Evolutionary conservation across 306 rosid genomes (phyloP), one percentile per base, ranked within the genome.

Genomic region (Cicer yamashitae): DNA sequence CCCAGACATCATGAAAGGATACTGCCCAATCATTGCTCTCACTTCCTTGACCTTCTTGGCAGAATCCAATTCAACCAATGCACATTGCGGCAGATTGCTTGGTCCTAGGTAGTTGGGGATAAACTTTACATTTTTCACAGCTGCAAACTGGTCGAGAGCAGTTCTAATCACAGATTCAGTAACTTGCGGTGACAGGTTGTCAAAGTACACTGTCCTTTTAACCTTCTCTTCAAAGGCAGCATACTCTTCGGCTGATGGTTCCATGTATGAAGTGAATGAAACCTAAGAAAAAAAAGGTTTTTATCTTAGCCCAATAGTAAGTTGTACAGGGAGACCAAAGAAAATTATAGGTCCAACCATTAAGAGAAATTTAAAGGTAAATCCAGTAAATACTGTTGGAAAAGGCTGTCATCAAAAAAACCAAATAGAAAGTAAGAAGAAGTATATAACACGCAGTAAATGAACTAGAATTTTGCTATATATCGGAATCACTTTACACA

Each of bases 1-100:
- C 80, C 98, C 98, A 40, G 87, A 75, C 77, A 94, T 87, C 98
- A 94, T 91, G 85, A 94, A 94, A 13, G 89, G 89, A 75, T 67
- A 77, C 15, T 85, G 81, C 0, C 54, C 6, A 14, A 82, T 15
- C 83, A 74, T 79, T 1, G 82, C 59, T 57, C 82, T 18, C 45
- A 94, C 78, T 18, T 84, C 86, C 63, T 48, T 25, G 11, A 75
- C 97, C 86, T 90, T 84, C 81, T 82, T 82, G 6, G 47, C 7
- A 37, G 88, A 85, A 38, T 88, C 96, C 88, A 94, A 73, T 80
- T 90, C 94, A 30, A 91, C 90, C 75, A 91, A 78, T 53, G 91
- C 97, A 70, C 86, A 84, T 13, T 74, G 79, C 0, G 89, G 86
- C 71, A 77, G 72, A 57, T 76, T 84, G 54, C 38, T 78, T 25